A percentile compares a stretch with the other conserved stretches of the same genome.
Evolutionary conservation across 352 stramenopile genomes (phyloP).

Genomic region (Detonula confervacea): DNA sequence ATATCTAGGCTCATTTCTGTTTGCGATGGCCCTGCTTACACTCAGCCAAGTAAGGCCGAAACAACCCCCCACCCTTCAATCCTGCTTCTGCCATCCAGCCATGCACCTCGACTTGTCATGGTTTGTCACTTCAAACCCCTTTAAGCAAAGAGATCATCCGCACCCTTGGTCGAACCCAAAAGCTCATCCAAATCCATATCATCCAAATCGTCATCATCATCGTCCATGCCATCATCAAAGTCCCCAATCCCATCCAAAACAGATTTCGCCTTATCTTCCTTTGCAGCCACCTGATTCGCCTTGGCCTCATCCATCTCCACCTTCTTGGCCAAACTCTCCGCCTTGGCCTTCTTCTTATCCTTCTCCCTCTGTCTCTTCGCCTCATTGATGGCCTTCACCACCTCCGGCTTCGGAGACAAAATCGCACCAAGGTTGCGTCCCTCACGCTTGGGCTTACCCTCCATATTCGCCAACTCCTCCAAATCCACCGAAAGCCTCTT

Average conservation of each 20-base stretch:
- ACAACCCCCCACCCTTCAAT: no score
- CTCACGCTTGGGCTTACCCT: slow-evolving; percentile 76
- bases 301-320: slow-evolving; percentile 22
- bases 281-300: background rate
- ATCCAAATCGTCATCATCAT: slow-evolving; percentile 65
- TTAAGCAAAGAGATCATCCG: slow-evolving; percentile 81
- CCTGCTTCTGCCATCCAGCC: no score
- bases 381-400: slow-evolving; percentile 78
- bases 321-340: slow-evolving; percentile 49
- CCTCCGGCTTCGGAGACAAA: slow-evolving; percentile 68
- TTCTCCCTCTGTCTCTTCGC: slow-evolving; percentile 68
- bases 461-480: slow-evolving; percentile 60
- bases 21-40: no score
- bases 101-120: no score
- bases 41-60: no score
- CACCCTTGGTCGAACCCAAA: slow-evolving; percentile 68
- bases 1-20: no score
- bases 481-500: slow-evolving; percentile 69
- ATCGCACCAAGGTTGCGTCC: slow-evolving; percentile 77
- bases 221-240: slow-evolving; percentile 49
- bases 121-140: background rate
- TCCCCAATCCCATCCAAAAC: slow-evolving; percentile 32
- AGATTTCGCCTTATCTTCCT: slow-evolving; percentile 31
- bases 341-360: slow-evolving; percentile 74
- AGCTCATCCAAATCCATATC: slow-evolving; percentile 68